A percentile compares a stretch with the other conserved stretches of the same genome.
These are phyloP conservation scores for Sistotremastrum suecicum DNA, from an alignment of 768 basidiomycete species.

Conservation along the genomic window DNA sequence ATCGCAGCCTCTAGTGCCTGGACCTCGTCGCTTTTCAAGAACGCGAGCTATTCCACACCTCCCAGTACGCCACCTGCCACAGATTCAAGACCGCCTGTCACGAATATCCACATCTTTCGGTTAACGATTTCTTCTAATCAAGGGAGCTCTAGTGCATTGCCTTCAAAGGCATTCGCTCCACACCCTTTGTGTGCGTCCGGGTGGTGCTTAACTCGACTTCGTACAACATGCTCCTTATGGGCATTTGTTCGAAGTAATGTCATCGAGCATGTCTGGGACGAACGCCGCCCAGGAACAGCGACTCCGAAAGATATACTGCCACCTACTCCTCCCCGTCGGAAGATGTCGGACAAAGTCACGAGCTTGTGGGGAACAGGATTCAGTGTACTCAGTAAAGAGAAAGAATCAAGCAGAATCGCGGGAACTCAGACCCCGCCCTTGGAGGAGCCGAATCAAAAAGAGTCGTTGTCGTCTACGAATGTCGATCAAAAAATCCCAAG, in stretches of 20 bases:
- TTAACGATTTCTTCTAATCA: constrained; percentile 16
- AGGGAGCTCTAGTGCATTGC: constrained; percentile 17
- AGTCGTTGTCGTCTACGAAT: no score
- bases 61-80: constrained; percentile 17
- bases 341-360: constrained; percentile 5
- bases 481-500: no score
- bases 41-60: constrained; percentile 24
- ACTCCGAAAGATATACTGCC: constrained; percentile 21
- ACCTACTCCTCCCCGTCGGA: constrained; percentile 15
- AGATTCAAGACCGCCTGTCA: constrained; percentile 11
- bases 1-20: constrained; percentile 25
- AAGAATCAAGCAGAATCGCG: neutral
- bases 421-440: neutral
- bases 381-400: neutral
- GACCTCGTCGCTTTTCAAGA: constrained; percentile 49
- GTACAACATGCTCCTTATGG: constrained; percentile 85
- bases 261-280: constrained; percentile 82
- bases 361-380: neutral
- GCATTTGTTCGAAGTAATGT: constrained; percentile 72
- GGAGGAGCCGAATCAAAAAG: no score
- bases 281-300: constrained; percentile 25
- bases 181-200: constrained; percentile 63
- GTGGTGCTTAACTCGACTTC: constrained; percentile 77
- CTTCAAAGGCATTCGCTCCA: constrained; percentile 20
- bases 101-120: constrained; percentile 11